Evolutionary conservation across 208 protist genomes (phyloP), one percentile per base, ranked within the genome.

Genomic region (Paratrypanosoma confusum): DNA sequence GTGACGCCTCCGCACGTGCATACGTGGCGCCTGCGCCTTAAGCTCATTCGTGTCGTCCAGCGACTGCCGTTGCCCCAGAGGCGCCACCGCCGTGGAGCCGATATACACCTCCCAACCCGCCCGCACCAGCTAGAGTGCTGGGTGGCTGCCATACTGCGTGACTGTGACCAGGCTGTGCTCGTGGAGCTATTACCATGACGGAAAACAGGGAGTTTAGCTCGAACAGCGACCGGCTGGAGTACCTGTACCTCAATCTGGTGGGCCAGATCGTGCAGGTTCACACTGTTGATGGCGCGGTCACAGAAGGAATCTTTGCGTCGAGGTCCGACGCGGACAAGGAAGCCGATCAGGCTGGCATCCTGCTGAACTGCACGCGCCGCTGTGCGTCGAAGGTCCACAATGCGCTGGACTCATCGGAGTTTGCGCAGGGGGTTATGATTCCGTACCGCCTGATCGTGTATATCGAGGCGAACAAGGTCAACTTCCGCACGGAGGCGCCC

Each of bases 221-320:
- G 38, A 89, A 87, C 50, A 60, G 39, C 10, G 72, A 87, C 33
- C 75, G 85, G 28, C 64, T 94, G 18, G 70, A 88, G 45, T 94
- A 82, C 61, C 63, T 91, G 16, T 94, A 80, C 65, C 69, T 89
- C 25, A 94, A 91, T 61, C 39, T 94, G 33, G 73, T 94, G 0
- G 85, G 85, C 7, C 74, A 90, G 45, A 45, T 80, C 31, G 79
- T 94, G 22, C 60, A 72, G 45, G 62, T 90, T 5, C 67, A 79
- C 56, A 71, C 77, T 14, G 45, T 86, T 21, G 81, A 91, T 48
- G 81, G 81, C 22, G 51, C 67, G 6, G 39, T 74, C 40, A 47
- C 70, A 21, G 81, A 94, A 42, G 85, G 85, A 8, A 50, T 94
- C 13, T 90, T 94, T 50, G 71, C 85, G n/a, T 81, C 76, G 1